phyloP scores from a whole-genome alignment of 176 grass and related monocot species.

The Poa annua region DNA sequence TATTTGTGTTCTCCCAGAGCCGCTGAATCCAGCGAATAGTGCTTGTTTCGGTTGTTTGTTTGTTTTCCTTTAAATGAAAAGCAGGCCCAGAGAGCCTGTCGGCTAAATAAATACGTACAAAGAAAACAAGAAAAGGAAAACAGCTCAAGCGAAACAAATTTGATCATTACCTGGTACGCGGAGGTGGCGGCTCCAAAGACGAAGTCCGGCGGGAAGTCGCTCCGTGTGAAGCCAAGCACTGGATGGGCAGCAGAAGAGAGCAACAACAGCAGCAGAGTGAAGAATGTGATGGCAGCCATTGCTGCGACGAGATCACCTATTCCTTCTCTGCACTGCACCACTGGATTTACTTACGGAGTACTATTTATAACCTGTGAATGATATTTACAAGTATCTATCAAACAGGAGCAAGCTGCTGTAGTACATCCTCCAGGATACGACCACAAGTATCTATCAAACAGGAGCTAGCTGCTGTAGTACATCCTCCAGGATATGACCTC shows the following conservation, averaged over 20 bases:
- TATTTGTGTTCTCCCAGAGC: background rate
- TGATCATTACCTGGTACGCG: slow-evolving; percentile 5
- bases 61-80: background rate
- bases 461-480: background rate
- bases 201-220: slow-evolving; percentile 12
- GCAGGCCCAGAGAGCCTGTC: background rate
- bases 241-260: background rate
- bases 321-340: background rate
- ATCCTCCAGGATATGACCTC: background rate
- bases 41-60: background rate
- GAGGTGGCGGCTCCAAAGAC: slow-evolving; percentile 26
- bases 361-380: background rate
- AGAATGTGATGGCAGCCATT: background rate
- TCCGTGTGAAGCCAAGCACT: background rate
- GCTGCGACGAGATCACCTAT: background rate
- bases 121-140: background rate
- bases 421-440: background rate
- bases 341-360: background rate
- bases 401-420: background rate
- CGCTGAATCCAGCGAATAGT: background rate
- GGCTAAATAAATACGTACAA: background rate
- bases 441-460: background rate
- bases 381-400: background rate
- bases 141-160: too few species aligned
- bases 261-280: background rate